Base-by-base conservation (phyloP, 2,329 filamentous ascomycete species). In the Fusarium humuli region DNA sequence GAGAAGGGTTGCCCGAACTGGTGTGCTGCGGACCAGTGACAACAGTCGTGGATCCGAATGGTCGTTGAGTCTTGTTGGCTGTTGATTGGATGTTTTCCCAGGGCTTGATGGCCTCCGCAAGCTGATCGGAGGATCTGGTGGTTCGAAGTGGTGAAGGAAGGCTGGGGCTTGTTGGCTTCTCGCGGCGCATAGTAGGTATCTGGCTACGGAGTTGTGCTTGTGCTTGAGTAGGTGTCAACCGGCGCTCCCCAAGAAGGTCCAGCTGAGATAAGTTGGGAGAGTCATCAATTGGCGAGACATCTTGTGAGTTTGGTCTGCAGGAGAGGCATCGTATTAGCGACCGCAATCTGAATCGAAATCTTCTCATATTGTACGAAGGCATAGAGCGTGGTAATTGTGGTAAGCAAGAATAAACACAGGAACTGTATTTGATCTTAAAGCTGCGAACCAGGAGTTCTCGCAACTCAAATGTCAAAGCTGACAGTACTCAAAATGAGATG, bases 281-380 rank as follows among this genome's bases (percentile, higher is more conserved):
- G 62, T 85, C 85, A 55, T 87, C 85, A 40, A 88, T 84, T 29
- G 87, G 86, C 34, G 86, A 88, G 57, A 88, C 85, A 72, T 85
- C 81, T 58, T 73, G 73, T 52, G 63, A 60, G 49, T 67, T 67
- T 47, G 61, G 60, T 41, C 78, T 81, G 61, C 69, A 73, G 22
- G 56, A 41, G 59, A 76, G 56, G 63, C 69, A 75, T 54, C 59
- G 64, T 44, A 69, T 76, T 64, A 76, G 74, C 57, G 46, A 71
- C 42, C 40, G 44, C 20, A 48, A 42, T 47, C 52, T 60, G 27
- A 65, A 56, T 54, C 29, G 50, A 22, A 57, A 52, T 49, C 42
- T 59, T 57, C 56, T 67, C 65, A 74, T 75, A 27, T 29, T 59
- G 55, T 7, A 20, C 42, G 20, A 23, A 25, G 47, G 32, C 48